Percentiles rank a stretch among this genome's conserved stretches.
Conservation (phyloP, 352 stramenopile genomes). For the Pythium chondricola region DNA sequence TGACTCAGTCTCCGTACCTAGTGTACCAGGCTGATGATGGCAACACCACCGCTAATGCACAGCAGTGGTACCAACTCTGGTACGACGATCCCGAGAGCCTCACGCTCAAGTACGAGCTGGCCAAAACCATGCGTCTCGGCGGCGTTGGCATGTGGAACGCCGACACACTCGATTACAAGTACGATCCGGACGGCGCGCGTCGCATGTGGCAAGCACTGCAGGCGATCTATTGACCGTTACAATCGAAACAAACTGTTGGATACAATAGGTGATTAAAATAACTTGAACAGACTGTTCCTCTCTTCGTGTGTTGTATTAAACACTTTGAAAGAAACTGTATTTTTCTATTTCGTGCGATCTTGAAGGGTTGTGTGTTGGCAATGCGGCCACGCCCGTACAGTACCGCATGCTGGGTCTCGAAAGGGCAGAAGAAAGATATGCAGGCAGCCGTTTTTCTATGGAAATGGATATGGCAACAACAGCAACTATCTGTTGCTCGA, state of each 20-base stretch:
- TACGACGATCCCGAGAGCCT: constrained; percentile 68
- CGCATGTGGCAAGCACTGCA: constrained; percentile 51
- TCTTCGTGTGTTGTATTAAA: constrained; percentile 1
- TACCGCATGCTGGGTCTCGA: constrained; percentile 7
- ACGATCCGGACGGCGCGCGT: constrained; percentile 27
- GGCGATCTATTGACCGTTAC: constrained; percentile 24
- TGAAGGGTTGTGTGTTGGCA: constrained; percentile 15
- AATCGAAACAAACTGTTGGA: neutral
- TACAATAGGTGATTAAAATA: too few species aligned
- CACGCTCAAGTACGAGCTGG: constrained; percentile 46
- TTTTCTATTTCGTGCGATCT: constrained; percentile 27
- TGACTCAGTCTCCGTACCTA: constrained; percentile 53
- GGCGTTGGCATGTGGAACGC: constrained; percentile 82
- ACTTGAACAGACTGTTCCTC: too few species aligned
- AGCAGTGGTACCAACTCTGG: constrained; percentile 49
- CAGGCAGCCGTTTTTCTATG: constrained; percentile 21
- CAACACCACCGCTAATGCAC: constrained; percentile 7
- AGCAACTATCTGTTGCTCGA: neutral
- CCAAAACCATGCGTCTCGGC: constrained; percentile 35
- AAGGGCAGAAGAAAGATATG: constrained; percentile 29
- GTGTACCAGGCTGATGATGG: constrained; percentile 6
- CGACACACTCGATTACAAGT: constrained; percentile 58
- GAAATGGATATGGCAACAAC: constrained; percentile 22
- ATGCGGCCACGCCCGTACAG: neutral
- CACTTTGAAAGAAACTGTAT: neutral